Evolutionary conservation across 2,329 filamentous ascomycete species (phyloP).

Genomic region (Phyllosticta capitalensis): DNA sequence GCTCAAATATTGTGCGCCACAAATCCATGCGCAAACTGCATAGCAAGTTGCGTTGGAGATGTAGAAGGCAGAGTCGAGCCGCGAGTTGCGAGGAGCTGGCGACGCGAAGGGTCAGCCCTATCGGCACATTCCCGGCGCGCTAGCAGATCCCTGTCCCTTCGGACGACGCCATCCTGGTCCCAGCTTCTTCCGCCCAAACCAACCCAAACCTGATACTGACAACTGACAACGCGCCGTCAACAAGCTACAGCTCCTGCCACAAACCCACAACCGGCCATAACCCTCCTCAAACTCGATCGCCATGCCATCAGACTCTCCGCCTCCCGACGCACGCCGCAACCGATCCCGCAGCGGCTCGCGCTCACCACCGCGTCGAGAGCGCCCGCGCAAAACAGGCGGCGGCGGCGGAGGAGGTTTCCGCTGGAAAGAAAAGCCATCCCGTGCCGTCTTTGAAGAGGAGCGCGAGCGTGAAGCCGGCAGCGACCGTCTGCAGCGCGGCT

Average conservation of each 20-base stretch:
- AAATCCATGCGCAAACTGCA: not conserved
- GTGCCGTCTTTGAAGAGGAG: conserved; percentile 15
- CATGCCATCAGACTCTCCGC: conserved; percentile 13
- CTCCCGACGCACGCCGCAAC: conserved; percentile 14
- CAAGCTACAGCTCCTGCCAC: not conserved
- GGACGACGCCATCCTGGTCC: not conserved
- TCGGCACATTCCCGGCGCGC: not conserved
- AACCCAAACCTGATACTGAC: not conserved
- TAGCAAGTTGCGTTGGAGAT: not conserved
- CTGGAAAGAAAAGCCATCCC: conserved; percentile 44
- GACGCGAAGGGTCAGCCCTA: not conserved
- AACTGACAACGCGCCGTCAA: not conserved
- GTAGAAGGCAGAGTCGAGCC: no score
- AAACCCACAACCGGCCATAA: no score
- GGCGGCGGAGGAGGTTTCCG: conserved; percentile 43
- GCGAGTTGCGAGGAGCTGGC: no score
- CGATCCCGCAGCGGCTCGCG: conserved; percentile 20
- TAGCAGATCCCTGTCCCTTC: not conserved
- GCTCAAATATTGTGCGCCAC: not conserved
- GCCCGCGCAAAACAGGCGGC: conserved; percentile 26
- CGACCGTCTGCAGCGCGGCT: conserved; percentile 13
- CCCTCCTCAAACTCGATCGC: not conserved
- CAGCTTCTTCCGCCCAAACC: not conserved
- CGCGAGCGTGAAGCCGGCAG: conserved; percentile 12
- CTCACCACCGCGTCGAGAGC: conserved; percentile 17